Base-by-base conservation (phyloP, 495 filamentous ascomycete genomes). In the Trichoderma orchidacearum region DNA sequence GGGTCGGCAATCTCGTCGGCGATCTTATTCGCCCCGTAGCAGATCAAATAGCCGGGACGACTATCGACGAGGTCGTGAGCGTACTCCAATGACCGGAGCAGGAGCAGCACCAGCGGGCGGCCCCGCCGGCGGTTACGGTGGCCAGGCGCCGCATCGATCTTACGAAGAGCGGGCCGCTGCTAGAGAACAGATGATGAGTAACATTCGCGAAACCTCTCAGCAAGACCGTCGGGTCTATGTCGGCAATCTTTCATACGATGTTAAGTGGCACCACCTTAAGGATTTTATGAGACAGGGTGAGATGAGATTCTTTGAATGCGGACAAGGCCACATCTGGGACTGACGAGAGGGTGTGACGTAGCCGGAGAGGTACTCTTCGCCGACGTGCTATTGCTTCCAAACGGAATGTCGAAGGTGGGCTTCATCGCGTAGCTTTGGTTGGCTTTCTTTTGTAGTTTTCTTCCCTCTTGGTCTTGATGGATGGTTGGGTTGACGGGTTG, bases 371-470 rank as follows among this genome's bases (percentile, higher is more conserved):
- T 97, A 75, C 84, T 97, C 77, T 98, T 94, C 76, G 93, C 93
- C 83, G 93, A 98, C 82, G 92, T 98, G 68, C 86, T 98, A 73
- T 81, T 95, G 73, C 90, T 98, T 90, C 94, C 94, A 69, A 98
- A 98, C 84, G 93, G 93, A 90, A 98, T 98, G 93, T 96, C 92
- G 88, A 98, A 98, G 94, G 93, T 96, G 90, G 89, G 90, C 88
- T 84, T 83, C 84, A 88, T 89, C 82, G 75, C 73, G 81, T 84
- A 82, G 90, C 84, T 82, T 81, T 84, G 87, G 83, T 82, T 89
- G 85, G 84, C 31, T 81, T 84, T 85, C 78, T 81, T 80, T 75
- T 73, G 73, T 80, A 74, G 78, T 72, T 78, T 79, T 77, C 72
- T 76, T 82, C 75, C 74, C 74, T 76, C 80, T 79, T 76, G 80